Conservation (phyloP, 495 filamentous ascomycete genomes). For the Penicillium subrubescens region DNA sequence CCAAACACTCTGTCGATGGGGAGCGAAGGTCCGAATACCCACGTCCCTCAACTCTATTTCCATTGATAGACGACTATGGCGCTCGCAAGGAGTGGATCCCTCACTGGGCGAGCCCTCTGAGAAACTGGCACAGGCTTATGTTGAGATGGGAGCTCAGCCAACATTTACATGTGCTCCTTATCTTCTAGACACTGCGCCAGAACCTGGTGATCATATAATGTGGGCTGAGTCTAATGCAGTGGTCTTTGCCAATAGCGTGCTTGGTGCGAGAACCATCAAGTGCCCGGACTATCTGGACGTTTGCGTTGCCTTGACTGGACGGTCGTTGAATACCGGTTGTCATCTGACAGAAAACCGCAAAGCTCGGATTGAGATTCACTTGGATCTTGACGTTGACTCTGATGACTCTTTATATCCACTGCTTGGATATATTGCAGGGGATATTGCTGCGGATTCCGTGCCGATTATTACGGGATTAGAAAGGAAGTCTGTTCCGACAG, state of each 20-base stretch:
- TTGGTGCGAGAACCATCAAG: conserved; percentile 35
- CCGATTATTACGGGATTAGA: conserved; percentile 32
- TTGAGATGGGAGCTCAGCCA: conserved; percentile 31
- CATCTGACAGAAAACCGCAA: conserved; percentile 19
- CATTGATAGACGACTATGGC: conserved; percentile 32
- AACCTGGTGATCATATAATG: conserved; percentile 25
- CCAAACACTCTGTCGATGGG: conserved; percentile 20
- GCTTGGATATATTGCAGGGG: conserved; percentile 30
- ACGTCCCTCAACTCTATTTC: conserved; percentile 38
- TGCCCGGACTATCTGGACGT: conserved; percentile 38
- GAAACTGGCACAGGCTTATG: conserved; percentile 26
- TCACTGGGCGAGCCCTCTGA: conserved; percentile 18
- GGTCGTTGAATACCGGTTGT: conserved; percentile 22
- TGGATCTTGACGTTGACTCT: neutral
- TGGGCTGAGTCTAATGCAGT: conserved; percentile 41
- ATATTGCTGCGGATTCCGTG: conserved; percentile 19
- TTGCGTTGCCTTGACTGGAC: conserved; percentile 35
- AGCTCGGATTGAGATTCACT: conserved; percentile 12
- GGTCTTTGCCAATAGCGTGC: conserved; percentile 36
- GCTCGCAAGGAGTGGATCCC: conserved; percentile 25
- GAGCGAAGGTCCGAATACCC: conserved; percentile 27
- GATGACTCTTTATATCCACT: conserved; percentile 33
- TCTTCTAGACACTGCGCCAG: conserved; percentile 26
- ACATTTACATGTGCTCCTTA: conserved; percentile 42
- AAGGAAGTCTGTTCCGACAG: neutral